These are phyloP conservation scores for Debaryomycetaceae sp. DNA, from an alignment of 1,139 yeast species.

Conservation along the genomic window DNA sequence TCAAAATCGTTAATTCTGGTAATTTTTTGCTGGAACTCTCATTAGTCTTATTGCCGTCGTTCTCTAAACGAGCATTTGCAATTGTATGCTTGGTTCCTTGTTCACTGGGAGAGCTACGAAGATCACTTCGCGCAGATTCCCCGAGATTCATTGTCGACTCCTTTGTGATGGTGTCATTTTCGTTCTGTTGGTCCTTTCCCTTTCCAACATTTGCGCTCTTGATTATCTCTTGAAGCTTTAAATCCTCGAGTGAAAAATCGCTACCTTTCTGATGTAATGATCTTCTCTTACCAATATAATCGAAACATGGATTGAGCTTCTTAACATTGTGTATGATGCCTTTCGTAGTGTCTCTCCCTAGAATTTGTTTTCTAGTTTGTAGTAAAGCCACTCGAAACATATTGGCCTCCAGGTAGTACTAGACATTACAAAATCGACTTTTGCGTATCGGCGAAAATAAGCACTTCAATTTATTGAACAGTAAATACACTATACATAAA, in stretches of 20 bases:
- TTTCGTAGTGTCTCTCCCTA: too few species aligned
- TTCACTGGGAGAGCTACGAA: not conserved
- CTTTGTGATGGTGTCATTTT: slow-evolving; percentile 1
- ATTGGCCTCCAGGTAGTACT: not conserved
- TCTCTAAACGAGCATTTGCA: not conserved
- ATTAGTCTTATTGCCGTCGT: not conserved
- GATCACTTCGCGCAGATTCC: not conserved
- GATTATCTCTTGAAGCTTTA: slow-evolving; percentile 12
- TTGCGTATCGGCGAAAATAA: not conserved
- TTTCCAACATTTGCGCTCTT: slow-evolving; percentile 21
- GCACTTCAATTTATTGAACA: not conserved
- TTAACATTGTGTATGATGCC: not conserved
- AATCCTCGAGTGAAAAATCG: not conserved
- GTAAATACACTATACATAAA: not conserved
- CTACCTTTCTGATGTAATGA: not conserved
- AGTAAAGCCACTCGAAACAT: not conserved
- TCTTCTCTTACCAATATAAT: not conserved
- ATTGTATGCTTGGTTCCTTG: not conserved
- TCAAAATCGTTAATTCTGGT: slow-evolving; percentile 10
- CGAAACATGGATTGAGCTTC: not conserved
- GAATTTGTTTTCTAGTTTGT: not conserved
- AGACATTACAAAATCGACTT: not conserved
- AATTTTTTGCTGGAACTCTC: not conserved
- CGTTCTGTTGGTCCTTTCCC: slow-evolving; percentile 5
- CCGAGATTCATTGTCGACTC: not conserved